Conservation (phyloP, 345 rosid genomes). For the Psidium friedrichsthalianum region DNA sequence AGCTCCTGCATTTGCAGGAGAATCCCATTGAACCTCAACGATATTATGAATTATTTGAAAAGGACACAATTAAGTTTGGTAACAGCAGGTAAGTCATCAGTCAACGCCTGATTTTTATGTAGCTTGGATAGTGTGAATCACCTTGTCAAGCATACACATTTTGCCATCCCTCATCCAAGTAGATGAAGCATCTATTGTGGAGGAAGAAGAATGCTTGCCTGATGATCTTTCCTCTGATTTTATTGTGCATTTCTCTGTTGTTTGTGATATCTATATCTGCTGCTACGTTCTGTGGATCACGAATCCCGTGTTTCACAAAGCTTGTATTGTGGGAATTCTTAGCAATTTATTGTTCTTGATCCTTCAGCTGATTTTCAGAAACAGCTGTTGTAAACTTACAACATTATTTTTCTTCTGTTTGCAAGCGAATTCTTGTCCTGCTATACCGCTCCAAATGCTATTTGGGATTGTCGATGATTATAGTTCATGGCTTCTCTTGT, state of each 20-base stretch:
- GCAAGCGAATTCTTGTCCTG: not conserved
- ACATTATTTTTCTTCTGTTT: not conserved
- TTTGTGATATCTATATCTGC: not conserved
- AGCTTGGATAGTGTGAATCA: not conserved
- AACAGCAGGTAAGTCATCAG: slow-evolving; percentile 61
- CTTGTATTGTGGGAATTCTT: not conserved
- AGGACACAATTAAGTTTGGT: slow-evolving; percentile 91
- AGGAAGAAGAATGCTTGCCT: not conserved
- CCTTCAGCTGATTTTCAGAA: not conserved
- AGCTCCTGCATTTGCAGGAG: slow-evolving; percentile 39
- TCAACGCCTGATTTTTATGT: not conserved
- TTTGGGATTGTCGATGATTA: not conserved
- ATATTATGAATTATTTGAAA: slow-evolving; percentile 88
- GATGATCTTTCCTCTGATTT: not conserved
- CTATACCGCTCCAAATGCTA: not conserved
- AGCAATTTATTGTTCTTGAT: not conserved
- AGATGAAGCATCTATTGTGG: not conserved
- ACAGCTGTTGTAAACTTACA: not conserved
- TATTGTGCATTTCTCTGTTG: not conserved
- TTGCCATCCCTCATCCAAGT: not conserved
- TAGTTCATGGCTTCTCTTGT: not conserved
- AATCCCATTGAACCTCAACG: slow-evolving; percentile 78
- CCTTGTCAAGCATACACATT: not conserved
- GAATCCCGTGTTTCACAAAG: not conserved
- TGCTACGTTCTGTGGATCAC: not conserved